These are phyloP conservation scores for Esteya vermicola DNA, from an alignment of 2,329 filamentous ascomycete species.

Conservation along the genomic window DNA sequence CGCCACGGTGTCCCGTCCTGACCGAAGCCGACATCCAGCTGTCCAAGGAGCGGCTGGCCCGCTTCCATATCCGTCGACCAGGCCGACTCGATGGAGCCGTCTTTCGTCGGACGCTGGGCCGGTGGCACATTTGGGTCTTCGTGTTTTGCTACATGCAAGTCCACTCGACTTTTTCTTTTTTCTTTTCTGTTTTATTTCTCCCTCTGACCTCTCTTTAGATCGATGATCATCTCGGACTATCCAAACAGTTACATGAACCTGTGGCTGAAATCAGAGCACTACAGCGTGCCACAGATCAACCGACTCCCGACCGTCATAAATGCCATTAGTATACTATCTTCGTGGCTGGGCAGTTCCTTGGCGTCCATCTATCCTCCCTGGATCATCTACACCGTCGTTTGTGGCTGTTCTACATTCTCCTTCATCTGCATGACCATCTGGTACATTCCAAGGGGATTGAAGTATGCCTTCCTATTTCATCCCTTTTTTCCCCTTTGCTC, in stretches of 20 bases:
- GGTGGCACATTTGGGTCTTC: constrained; percentile 39
- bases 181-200: background rate
- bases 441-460: constrained; percentile 32
- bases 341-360: constrained; percentile 33
- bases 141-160: constrained; percentile 32
- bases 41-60: constrained; percentile 16
- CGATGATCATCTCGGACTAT: constrained; percentile 30
- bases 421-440: constrained; percentile 31
- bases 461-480: constrained; percentile 20
- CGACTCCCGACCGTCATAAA: constrained; percentile 32
- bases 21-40: background rate
- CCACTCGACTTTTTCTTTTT: background rate
- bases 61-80: constrained; percentile 19
- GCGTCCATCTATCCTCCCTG: constrained; percentile 35
- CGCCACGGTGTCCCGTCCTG: constrained; percentile 7
- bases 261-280: constrained; percentile 35
- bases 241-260: constrained; percentile 34
- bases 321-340: constrained; percentile 31
- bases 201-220: constrained; percentile 7
- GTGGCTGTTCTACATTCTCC: constrained; percentile 23
- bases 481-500: too few relatives aligned
- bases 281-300: constrained; percentile 33
- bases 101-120: constrained; percentile 26
- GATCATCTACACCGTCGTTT: constrained; percentile 29
- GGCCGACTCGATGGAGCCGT: constrained; percentile 26